Evolutionary conservation across 2,329 filamentous ascomycete genomes (phyloP), one percentile per base, ranked within the genome.

Genomic region (Anisogramma anomala): DNA sequence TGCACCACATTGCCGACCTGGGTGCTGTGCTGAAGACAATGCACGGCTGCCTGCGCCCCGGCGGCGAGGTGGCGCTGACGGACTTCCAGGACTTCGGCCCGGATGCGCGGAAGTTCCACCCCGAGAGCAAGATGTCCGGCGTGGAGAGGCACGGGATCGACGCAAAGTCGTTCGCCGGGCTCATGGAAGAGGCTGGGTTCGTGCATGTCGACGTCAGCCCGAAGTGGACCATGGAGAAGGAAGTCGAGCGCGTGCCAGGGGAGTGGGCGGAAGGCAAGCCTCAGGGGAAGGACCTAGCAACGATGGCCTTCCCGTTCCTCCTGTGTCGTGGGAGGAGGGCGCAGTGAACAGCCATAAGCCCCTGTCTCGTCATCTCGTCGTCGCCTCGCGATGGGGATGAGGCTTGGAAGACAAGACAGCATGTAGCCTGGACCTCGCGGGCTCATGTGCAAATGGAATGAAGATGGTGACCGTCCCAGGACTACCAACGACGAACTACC

Each of bases 21-120:
- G 46, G 52, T 1, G 43, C 52, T 0, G 56, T 74, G 2, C 55
- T 76, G 17, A 44, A 37, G 4, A 69, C 66, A 1, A 62, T 75
- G 53, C 54, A 62, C 19, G 66, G 60, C 5, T 68, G 66, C 28
- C 55, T 77, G 32, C 63, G 59, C 40, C 53, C 59, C 0, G 70
- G 69, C 0, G 73, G 71, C 0, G 50, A 54, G 38, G 58, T 74
- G 1, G 68, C 68, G 1, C 53, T 77, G 48, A 77, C 72, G 2
- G 73, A 77, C 50, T 77, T 69, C 51, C 71, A 77, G 51, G 66
- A 76, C 47, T 69, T 68, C 52, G 72, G 72, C 0, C 64, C 65
- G 0, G 66, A 67, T 32, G 68, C 71, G 2, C 58, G 65, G 23
- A 56, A 55, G 35, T 77, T 76, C 49, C 72, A 77, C 54, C 65